Conservation (phyloP, 2,329 filamentous ascomycete species). For the Chrysoporthe cubensis region DNA sequence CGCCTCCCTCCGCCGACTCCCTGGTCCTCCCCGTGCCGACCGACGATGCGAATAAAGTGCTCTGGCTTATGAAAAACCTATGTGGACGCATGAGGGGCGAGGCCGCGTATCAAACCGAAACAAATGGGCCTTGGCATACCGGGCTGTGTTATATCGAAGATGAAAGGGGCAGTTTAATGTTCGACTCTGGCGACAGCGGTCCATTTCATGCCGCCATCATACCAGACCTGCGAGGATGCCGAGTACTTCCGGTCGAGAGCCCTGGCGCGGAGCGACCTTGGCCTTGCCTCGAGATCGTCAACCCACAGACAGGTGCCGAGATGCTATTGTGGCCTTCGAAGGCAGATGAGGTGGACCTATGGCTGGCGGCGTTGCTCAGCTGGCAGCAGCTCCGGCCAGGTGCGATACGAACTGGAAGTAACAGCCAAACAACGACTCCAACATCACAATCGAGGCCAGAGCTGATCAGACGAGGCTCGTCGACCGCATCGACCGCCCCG, state of each 20-base stretch:
- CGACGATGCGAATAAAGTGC: constrained; percentile 71
- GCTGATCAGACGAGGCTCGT: constrained; percentile 48
- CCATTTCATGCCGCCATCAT: constrained; percentile 69
- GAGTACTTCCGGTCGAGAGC: constrained; percentile 61
- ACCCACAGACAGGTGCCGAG: constrained; percentile 59
- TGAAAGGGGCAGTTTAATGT: constrained; percentile 74
- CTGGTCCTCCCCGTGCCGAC: constrained; percentile 63
- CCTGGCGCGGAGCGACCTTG: constrained; percentile 52
- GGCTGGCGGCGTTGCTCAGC: constrained; percentile 79
- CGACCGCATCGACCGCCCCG: constrained; percentile 37
- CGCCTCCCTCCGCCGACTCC: constrained; percentile 62
- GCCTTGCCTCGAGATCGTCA: constrained; percentile 58
- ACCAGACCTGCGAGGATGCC: constrained; percentile 75
- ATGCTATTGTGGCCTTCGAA: constrained; percentile 68
- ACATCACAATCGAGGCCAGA: constrained; percentile 41
- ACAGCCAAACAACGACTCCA: constrained; percentile 26
- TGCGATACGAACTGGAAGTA: constrained; percentile 48
- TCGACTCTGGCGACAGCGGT: constrained; percentile 69
- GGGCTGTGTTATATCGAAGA: constrained; percentile 82
- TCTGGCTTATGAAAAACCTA: constrained; percentile 76
- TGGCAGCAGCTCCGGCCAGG: constrained; percentile 77
- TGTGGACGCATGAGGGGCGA: constrained; percentile 81
- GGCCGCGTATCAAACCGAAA: constrained; percentile 70
- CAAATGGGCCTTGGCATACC: constrained; percentile 65
- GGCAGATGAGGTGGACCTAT: constrained; percentile 72